A percentile compares a stretch with the other conserved stretches of the same genome.
Conservation (phyloP, 495 filamentous ascomycete genomes). For the Friedmanniomyces endolithicus region DNA sequence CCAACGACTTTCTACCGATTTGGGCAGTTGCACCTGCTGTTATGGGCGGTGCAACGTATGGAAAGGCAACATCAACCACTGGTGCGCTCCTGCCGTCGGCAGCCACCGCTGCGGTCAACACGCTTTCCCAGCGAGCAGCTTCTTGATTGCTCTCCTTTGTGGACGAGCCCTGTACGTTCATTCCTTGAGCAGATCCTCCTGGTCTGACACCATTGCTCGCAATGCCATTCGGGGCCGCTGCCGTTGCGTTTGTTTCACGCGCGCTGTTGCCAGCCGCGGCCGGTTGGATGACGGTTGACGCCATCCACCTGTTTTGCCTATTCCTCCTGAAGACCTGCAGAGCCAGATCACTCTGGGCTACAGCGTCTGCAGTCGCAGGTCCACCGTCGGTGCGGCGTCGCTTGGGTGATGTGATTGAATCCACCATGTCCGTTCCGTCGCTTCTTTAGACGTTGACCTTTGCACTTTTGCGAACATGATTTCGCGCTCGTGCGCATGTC, state of each 20-base stretch:
- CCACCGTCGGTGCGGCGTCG: constrained; percentile 1
- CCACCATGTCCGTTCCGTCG: not conserved
- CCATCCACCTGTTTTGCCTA: constrained; percentile 10
- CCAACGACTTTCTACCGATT: not conserved
- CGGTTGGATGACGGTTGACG: not conserved
- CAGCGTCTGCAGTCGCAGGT: not conserved
- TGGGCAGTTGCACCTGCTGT: not conserved
- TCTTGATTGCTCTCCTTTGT: not conserved
- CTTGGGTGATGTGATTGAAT: constrained; percentile 2
- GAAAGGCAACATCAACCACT: not conserved
- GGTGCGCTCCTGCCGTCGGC: not conserved
- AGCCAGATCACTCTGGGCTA: constrained; percentile 7
- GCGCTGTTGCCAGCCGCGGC: not conserved
- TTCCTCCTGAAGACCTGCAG: not conserved
- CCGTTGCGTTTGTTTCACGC: not conserved
- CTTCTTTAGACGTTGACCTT: not conserved
- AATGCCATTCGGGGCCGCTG: not conserved
- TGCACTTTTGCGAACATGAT: not conserved
- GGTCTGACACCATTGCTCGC: not conserved
- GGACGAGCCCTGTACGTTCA: too few relatives aligned
- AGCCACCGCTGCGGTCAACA: not conserved
- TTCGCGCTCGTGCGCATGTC: not conserved
- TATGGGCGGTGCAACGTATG: not conserved
- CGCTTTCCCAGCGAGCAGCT: not conserved
- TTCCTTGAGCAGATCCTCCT: too few relatives aligned